phyloP scores from a whole-genome alignment of 164 flowering plant genomes.

The Liriodendron chinense region DNA sequence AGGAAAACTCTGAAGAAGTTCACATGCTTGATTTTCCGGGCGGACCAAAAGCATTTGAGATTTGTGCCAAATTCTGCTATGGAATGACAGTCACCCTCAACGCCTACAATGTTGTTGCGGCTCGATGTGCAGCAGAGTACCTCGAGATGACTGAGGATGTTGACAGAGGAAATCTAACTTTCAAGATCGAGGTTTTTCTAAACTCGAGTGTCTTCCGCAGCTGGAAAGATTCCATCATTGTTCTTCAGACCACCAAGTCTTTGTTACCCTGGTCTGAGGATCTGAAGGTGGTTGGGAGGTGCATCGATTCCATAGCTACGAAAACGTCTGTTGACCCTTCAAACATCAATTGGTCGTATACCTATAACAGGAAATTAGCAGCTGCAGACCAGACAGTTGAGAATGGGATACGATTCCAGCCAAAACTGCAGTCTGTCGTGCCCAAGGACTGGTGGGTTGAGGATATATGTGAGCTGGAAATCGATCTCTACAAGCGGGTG shows the following conservation, averaged over 20 bases:
- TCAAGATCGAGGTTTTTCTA: slow-evolving; percentile 82
- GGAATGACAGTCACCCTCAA: slow-evolving; percentile 88
- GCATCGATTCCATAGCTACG: slow-evolving; percentile 83
- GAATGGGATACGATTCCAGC: slow-evolving; percentile 26
- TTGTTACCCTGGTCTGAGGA: slow-evolving; percentile 80
- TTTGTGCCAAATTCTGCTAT: slow-evolving; percentile 91
- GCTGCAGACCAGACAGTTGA: slow-evolving; percentile 33
- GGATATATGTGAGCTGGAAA: slow-evolving; percentile 84
- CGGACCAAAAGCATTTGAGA: slow-evolving; percentile 81
- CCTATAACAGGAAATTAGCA: slow-evolving; percentile 59
- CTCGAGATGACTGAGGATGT: slow-evolving; percentile 69
- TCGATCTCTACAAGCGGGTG: slow-evolving; percentile 70
- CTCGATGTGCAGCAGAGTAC: slow-evolving; percentile 60
- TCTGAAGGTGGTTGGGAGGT: slow-evolving; percentile 75
- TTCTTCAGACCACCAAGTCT: slow-evolving; percentile 70
- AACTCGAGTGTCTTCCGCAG: slow-evolving; percentile 73
- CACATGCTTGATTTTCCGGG: slow-evolving; percentile 67
- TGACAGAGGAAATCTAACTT: slow-evolving; percentile 70
- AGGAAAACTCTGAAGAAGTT: slow-evolving; percentile 55
- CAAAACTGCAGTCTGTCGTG: slow-evolving; percentile 33
- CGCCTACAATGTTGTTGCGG: slow-evolving; percentile 86
- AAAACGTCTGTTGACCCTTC: slow-evolving; percentile 79
- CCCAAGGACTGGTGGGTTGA: slow-evolving; percentile 97
- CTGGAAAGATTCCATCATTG: slow-evolving; percentile 94
- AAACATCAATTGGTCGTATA: slow-evolving; percentile 71